Evolutionary conservation across 371 early-diverging fungal species (phyloP).

Genomic region (Mucor lusitanicus): DNA sequence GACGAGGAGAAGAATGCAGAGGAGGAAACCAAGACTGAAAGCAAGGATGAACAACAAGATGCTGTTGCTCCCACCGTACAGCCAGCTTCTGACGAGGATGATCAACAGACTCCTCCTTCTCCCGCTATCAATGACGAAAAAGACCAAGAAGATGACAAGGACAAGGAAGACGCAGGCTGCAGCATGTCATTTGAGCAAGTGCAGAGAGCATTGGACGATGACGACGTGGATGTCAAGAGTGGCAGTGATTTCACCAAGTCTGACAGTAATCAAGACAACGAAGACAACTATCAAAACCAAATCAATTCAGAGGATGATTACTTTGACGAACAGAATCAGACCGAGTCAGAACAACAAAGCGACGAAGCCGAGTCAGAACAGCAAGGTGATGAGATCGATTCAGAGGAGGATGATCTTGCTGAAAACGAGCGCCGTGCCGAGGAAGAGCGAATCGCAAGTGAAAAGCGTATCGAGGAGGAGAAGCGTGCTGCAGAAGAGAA

Average conservation of each 20-base stretch:
- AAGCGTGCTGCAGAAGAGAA: background rate
- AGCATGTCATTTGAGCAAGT: conserved; percentile 10
- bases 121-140: background rate
- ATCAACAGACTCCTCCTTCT: background rate
- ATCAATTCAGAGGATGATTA: background rate
- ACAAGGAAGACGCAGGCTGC: background rate
- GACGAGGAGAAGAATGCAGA: background rate
- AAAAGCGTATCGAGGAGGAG: background rate
- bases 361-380: background rate
- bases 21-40: background rate
- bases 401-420: background rate
- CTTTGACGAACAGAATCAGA: background rate
- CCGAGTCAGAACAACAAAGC: background rate
- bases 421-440: background rate
- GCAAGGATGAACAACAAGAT: background rate
- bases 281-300: background rate
- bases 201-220: background rate
- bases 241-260: conserved; percentile 1
- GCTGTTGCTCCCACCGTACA: background rate
- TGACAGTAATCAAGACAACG: background rate
- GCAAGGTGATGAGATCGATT: background rate
- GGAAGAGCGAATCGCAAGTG: background rate
- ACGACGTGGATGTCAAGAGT: background rate
- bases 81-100: background rate
- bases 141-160: background rate